Conservation (phyloP, 2,329 filamentous ascomycete species). For the Colletotrichum sp. region DNA sequence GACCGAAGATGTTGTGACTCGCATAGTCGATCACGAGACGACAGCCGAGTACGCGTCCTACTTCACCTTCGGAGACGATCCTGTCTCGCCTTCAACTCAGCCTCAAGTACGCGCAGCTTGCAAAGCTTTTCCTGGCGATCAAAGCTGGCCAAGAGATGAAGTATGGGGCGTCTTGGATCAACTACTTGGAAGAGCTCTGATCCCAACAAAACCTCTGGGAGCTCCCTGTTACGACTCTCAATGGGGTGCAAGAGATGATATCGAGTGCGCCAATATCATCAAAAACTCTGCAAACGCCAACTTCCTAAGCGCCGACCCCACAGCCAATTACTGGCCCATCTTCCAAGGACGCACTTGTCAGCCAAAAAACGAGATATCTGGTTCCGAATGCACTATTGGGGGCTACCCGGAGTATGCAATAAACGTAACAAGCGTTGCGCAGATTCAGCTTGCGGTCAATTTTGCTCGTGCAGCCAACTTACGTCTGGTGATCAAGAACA, state of each 20-base stretch:
- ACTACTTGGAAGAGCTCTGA: background rate
- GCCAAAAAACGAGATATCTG: background rate
- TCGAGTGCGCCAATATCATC: background rate
- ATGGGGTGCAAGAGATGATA: background rate
- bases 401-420: background rate
- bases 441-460: conserved; percentile 39
- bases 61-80: background rate
- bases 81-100: background rate
- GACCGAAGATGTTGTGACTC: background rate
- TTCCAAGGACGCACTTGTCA: background rate
- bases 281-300: background rate
- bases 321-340: background rate
- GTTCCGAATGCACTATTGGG: background rate
- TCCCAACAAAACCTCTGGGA: background rate
- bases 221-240: background rate
- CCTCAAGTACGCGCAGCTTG: background rate
- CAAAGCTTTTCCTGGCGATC: background rate
- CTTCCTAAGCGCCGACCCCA: background rate
- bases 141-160: background rate
- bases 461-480: conserved; percentile 47
- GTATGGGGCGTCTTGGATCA: background rate
- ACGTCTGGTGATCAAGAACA: conserved; percentile 44
- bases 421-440: conserved; percentile 13
- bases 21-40: background rate
- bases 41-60: background rate